Base-by-base conservation (phyloP, 1,284 basidiomycete genomes). In the Phlebopus sp. region DNA sequence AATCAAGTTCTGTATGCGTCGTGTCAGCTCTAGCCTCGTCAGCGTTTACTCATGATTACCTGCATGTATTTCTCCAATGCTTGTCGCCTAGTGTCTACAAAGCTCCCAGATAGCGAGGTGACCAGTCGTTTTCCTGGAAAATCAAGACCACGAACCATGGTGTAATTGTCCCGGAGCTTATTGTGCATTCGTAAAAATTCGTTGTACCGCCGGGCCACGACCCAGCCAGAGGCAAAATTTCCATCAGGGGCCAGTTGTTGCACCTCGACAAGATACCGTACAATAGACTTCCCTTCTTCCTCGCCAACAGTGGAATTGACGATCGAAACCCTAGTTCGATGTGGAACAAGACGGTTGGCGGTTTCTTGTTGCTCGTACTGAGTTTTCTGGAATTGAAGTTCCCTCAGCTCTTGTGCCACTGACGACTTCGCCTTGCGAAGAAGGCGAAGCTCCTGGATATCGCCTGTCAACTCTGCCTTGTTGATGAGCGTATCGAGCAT, bases 401-500 rank as follows among this genome's bases (percentile, higher is more conserved):
- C 87, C 27, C 92, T 77, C 27, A 93, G 73, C 60, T 98, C 94
- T 40, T 92, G 76, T 31, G 76, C 81, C 64, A 97, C 81, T 0
- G 91, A 82, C 8, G 84, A 77, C 58, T 88, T 89, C 1, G 92
- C 95, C 55, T 83, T 89, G 42, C 76, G 79, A 39, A 98, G 77
- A 17, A 98, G 77, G 46, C 79, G 81, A 19, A 95, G 77, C 68
- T 98, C 94, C 56, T 89, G 83, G 2, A 78, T 81, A 59, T 93
- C 91, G 0, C 95, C 96, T 0, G 92, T 93, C 36, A 98, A 71
- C 62, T 98, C 96, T 0, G 96, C 96, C 66, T 96, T 95, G 55
- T 90, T 86, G 57, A 97, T 90, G 27, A 98, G 73, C 1, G 85
- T 87, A 51, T 90, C 86, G 11, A 99, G 77, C 69, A 95, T 87